Evolutionary conservation across 2,329 filamentous ascomycete species (phyloP), one percentile per base, ranked within the genome.

Genomic region (Sporothrix curviconia): DNA sequence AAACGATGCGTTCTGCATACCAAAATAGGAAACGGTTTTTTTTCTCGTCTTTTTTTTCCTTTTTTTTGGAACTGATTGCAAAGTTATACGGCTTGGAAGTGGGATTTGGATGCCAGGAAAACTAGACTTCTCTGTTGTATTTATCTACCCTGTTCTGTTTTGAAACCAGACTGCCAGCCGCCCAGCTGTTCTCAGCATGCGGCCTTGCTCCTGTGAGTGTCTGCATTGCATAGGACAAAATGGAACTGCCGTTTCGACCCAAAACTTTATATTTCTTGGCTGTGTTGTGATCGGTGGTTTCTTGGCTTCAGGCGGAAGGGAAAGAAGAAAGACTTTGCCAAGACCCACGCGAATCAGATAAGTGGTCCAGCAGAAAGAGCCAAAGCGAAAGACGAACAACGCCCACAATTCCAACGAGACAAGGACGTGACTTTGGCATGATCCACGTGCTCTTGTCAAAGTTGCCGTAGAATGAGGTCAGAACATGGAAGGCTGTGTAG

Each of bases 211-310:
- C 40, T 22, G 22, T 7, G n/a, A n/a, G 22, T n/a, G 5, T 32
- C 47, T 24, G 22, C 39, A 24, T 14, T 19, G 36, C 40, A n/a
- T 25, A 54, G n/a, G 37, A n/a, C 44, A 54, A n/a, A n/a, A 57
- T 42, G 8, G 14, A 57, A 57, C 49, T 51, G 46, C 30, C 46
- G 53, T 51, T 51, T 50, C 34, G 24, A n/a, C 47, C 50, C 49
- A 30, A 28, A 42, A 19, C 58, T 47, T 55, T 37, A 49, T 15
- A 50, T 47, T 47, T 58, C 50, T 44, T 55, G 47, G 11, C 25
- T n/a, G 6, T n/a, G 43, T 15, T 36, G 15, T 51, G 49, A 37
- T 15, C 2, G 17, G 39, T 8, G 14, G 37, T 36, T 9, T 37
- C 3, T 11, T 37, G 7, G n/a, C 30, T 3, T 32, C 11, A 11